Percentiles rank a stretch among this genome's conserved stretches.
Conservation (phyloP, 2,329 filamentous ascomycete species). For the Aspergillus sp. region DNA sequence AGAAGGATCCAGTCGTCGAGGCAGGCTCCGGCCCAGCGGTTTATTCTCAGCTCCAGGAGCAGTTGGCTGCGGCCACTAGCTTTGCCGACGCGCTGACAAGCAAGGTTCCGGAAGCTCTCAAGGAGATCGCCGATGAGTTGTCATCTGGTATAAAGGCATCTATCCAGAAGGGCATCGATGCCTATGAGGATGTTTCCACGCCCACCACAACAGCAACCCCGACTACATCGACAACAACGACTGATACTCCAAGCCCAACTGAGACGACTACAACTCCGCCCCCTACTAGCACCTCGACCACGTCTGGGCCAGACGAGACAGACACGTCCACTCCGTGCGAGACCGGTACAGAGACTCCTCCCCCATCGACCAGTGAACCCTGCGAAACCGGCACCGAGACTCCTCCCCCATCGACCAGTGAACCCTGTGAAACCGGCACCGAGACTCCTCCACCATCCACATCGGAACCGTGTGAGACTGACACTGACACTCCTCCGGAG, state of each 20-base stretch:
- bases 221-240: neutral
- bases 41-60: neutral
- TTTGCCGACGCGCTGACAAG: neutral
- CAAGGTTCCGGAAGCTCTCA: constrained; percentile 6
- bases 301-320: neutral
- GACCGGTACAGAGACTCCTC: neutral
- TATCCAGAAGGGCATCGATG: constrained; percentile 30
- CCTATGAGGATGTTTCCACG: constrained; percentile 2
- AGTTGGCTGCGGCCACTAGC: neutral
- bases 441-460: neutral
- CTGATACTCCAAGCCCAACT: neutral
- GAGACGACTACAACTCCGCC: neutral
- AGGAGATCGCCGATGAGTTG: constrained; percentile 22
- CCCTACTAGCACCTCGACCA: neutral
- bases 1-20: constrained; percentile 13
- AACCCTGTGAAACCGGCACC: neutral
- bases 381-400: neutral
- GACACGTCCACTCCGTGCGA: neutral
- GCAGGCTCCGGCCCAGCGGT: constrained; percentile 7
- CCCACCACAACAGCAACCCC: neutral
- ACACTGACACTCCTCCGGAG: too few relatives aligned
- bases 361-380: neutral
- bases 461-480: neutral
- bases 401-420: neutral
- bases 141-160: constrained; percentile 25